phyloP scores from a whole-genome alignment of 148 eudicot species.

The Vaccinium myrtillus region DNA sequence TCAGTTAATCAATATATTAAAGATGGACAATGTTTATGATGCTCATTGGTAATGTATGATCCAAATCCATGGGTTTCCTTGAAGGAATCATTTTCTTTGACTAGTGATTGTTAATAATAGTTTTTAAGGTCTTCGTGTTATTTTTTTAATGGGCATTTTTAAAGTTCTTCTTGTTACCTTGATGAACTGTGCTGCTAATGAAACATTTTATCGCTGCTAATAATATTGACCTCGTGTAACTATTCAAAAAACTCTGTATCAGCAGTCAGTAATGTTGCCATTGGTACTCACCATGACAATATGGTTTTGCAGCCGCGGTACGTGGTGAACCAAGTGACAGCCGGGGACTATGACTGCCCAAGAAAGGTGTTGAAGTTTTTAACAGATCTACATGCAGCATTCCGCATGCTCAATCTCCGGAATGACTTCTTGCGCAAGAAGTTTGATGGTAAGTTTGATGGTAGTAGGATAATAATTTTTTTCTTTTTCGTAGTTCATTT shows the following conservation, averaged over 20 bases:
- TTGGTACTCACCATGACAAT: background rate
- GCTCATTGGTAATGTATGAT: background rate
- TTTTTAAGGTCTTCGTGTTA: background rate
- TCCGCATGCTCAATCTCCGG: conserved; percentile 95
- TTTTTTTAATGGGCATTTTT: no score
- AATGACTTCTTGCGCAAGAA: conserved; percentile 94
- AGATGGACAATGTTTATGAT: background rate
- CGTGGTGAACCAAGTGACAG: conserved; percentile 92
- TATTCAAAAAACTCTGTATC: background rate
- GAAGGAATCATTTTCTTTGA: background rate
- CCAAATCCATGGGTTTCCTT: background rate
- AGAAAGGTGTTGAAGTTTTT: conserved; percentile 78
- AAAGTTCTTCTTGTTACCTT: background rate
- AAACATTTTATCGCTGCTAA: background rate
- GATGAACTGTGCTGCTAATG: background rate
- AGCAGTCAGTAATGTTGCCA: background rate
- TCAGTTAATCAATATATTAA: background rate
- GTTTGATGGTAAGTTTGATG: conserved; percentile 99
- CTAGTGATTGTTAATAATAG: background rate
- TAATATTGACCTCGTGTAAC: background rate
- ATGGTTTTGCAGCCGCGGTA: conserved; percentile 85
- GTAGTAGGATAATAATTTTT: conserved; percentile 45
- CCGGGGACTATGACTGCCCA: conserved; percentile 96
- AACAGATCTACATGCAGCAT: conserved; percentile 93
- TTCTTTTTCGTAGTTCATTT: background rate